Evolutionary conservation across 768 basidiomycete genomes (phyloP).

Genomic region (Gautieria morchelliformis): DNA sequence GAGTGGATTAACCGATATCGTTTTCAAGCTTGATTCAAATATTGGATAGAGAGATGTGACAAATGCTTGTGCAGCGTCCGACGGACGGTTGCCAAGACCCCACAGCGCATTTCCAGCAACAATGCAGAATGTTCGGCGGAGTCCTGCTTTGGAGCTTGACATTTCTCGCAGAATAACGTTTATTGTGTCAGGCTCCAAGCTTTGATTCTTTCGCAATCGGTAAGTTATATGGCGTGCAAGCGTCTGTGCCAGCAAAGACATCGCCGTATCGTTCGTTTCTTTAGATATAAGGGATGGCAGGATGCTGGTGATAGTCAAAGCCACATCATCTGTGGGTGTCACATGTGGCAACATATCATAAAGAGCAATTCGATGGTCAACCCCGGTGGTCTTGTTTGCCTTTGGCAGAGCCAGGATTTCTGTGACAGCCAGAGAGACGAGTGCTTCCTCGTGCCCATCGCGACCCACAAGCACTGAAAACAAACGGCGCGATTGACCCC

Average conservation of each 20-base stretch:
- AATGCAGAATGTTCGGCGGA: constrained; percentile 51
- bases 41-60: constrained; percentile 45
- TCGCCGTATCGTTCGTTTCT: constrained; percentile 68
- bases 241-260: constrained; percentile 41
- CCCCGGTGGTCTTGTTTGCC: constrained; percentile 75
- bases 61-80: constrained; percentile 39
- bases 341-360: constrained; percentile 67
- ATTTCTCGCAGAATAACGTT: constrained; percentile 63
- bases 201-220: constrained; percentile 33
- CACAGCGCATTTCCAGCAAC: constrained; percentile 56
- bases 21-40: constrained; percentile 64
- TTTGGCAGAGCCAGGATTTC: constrained; percentile 72
- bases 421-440: constrained; percentile 34
- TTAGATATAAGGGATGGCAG: constrained; percentile 46
- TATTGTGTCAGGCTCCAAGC: constrained; percentile 35
- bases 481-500: constrained; percentile 44
- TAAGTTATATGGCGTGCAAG: constrained; percentile 51
- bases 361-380: constrained; percentile 75
- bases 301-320: constrained; percentile 35
- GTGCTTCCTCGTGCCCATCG: constrained; percentile 27
- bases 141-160: constrained; percentile 50
- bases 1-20: constrained; percentile 49
- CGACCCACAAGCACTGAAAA: constrained; percentile 39
- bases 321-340: constrained; percentile 36
- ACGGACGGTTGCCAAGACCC: constrained; percentile 29